Evolutionary conservation across 2,329 filamentous ascomycete genomes (phyloP).

Genomic region (Ambrosiella cleistominuta): DNA sequence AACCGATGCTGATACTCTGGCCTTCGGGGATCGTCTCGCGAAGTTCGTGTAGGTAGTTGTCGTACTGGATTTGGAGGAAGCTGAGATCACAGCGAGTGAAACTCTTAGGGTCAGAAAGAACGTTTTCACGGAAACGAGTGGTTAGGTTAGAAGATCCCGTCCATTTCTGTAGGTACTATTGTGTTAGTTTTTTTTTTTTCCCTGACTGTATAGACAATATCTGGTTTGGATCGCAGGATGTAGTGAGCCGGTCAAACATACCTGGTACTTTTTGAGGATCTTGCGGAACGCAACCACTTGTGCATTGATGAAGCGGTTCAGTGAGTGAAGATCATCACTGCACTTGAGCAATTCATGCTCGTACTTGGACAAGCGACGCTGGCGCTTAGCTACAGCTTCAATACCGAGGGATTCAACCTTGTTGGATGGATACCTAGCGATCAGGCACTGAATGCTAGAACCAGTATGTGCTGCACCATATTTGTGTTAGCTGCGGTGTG

Average conservation of each 20-base stretch:
- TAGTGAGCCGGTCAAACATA: constrained; percentile 18
- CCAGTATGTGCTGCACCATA: not conserved
- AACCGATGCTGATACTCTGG: constrained; percentile 21
- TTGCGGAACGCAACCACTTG: constrained; percentile 66
- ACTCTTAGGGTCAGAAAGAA: constrained; percentile 49
- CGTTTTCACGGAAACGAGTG: constrained; percentile 46
- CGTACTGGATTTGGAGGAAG: constrained; percentile 31
- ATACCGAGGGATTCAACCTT: constrained; percentile 14
- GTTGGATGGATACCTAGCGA: constrained; percentile 24
- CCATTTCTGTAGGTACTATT: constrained; percentile 46
- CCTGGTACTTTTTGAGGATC: constrained; percentile 68
- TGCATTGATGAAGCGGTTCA: constrained; percentile 55
- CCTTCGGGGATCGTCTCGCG: constrained; percentile 27
- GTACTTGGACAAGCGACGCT: constrained; percentile 35
- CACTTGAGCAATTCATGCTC: constrained; percentile 37
- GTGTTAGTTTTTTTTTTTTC: constrained; percentile 2
- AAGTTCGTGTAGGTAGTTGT: constrained; percentile 31
- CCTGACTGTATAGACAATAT: not conserved
- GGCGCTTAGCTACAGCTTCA: constrained; percentile 23
- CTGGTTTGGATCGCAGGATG: not conserved
- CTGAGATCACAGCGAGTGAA: constrained; percentile 52
- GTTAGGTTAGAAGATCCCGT: constrained; percentile 52
- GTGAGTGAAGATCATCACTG: constrained; percentile 51
- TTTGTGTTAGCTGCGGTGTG: not conserved
- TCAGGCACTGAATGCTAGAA: constrained; percentile 25